Percentiles rank a stretch among this genome's conserved stretches.
Evolutionary conservation across 345 rosid species (phyloP).

Genomic region (Anacardium occidentale): DNA sequence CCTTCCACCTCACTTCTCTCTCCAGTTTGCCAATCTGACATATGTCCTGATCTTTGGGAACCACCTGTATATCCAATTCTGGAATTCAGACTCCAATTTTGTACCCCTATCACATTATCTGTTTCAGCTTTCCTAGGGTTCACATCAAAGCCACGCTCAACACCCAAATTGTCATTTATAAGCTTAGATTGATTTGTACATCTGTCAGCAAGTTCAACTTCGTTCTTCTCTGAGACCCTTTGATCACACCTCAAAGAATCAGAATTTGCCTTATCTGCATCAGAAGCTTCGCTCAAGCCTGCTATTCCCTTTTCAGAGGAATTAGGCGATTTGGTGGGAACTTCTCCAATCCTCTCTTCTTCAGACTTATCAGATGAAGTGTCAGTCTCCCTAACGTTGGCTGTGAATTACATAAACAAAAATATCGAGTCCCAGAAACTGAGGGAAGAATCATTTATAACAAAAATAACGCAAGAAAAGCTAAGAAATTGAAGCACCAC

Average conservation of each 20-base stretch:
- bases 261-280: slow-evolving; percentile 44
- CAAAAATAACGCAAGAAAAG: background rate
- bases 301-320: slow-evolving; percentile 37
- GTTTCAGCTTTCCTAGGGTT: slow-evolving; percentile 19
- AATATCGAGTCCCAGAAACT: slow-evolving; percentile 6
- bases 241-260: slow-evolving; percentile 37
- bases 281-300: slow-evolving; percentile 44
- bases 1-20: slow-evolving; percentile 36
- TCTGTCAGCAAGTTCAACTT: slow-evolving; percentile 22
- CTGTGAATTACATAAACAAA: slow-evolving; percentile 43
- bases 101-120: slow-evolving; percentile 25
- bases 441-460: background rate
- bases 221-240: slow-evolving; percentile 34
- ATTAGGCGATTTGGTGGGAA: slow-evolving; percentile 35
- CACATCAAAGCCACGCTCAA: slow-evolving; percentile 36
- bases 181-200: slow-evolving; percentile 33
- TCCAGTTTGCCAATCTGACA: slow-evolving; percentile 34
- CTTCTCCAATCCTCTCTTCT: slow-evolving; percentile 42
- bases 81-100: slow-evolving; percentile 35
- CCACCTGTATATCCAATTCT: slow-evolving; percentile 26
- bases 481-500: background rate
- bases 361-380: slow-evolving; percentile 44
- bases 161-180: slow-evolving; percentile 32
- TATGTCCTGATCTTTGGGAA: slow-evolving; percentile 42
- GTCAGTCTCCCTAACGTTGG: slow-evolving; percentile 50